phyloP scores from a whole-genome alignment of 139 green algal species.

The Asterochloris erici region DNA sequence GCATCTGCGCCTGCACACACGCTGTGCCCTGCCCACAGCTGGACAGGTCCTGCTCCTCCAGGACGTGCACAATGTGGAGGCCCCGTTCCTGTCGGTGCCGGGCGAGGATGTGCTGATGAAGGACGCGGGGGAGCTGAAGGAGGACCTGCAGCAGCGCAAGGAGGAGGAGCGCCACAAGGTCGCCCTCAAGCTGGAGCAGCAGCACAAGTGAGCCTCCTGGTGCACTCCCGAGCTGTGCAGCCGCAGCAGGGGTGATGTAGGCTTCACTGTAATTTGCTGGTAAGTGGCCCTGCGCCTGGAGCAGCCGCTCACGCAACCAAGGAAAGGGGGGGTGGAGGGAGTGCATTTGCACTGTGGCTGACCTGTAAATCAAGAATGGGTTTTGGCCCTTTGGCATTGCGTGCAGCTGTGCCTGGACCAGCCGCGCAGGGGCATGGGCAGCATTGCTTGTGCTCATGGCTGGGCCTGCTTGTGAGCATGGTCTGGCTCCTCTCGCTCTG shows the following conservation, averaged over 20 bases:
- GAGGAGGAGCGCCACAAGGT: conserved; percentile 24
- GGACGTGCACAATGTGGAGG: conserved; percentile 71
- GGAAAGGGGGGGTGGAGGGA: too few relatives aligned
- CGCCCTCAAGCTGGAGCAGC: conserved; percentile 18
- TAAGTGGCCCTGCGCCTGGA: too few relatives aligned
- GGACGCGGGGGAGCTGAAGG: conserved; percentile 78
- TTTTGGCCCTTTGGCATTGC: too few relatives aligned
- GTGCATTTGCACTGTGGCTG: too few relatives aligned
- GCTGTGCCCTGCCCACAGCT: not conserved
- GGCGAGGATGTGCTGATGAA: conserved; percentile 87
- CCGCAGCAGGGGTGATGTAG: not conserved
- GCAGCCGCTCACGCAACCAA: too few relatives aligned
- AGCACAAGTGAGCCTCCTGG: not conserved
- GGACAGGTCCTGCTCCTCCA: conserved; percentile 17
- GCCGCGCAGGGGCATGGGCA: too few relatives aligned
- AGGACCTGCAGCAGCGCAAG: conserved; percentile 49
- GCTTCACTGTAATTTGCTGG: too few relatives aligned
- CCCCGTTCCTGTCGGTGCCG: conserved; percentile 81
- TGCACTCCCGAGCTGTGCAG: not conserved
- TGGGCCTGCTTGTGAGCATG: too few relatives aligned
- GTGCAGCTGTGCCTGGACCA: too few relatives aligned
- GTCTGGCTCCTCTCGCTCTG: too few relatives aligned
- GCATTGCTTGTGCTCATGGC: too few relatives aligned
- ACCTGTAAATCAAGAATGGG: too few relatives aligned
- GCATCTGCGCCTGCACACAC: not conserved